A percentile compares a stretch with the other conserved stretches of the same genome.
Evolutionary conservation across 202 grass and related monocot genomes (phyloP).

Genomic region (Elaeis oleifera): DNA sequence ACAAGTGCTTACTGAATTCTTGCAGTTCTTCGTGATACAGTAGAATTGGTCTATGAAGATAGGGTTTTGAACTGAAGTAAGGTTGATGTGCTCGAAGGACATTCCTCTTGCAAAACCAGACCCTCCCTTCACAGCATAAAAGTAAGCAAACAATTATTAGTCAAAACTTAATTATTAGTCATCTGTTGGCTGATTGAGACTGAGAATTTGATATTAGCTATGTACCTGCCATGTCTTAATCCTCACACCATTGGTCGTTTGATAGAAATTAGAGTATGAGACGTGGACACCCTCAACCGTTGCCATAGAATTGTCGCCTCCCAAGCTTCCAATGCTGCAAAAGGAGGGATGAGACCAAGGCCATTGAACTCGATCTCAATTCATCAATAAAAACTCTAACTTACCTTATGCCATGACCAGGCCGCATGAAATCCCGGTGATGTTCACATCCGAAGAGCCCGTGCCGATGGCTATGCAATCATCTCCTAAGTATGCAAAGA

Average conservation of each 20-base stretch:
- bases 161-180: too few species aligned
- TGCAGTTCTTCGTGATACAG: not conserved
- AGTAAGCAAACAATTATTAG: not conserved
- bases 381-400: too few species aligned
- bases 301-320: not conserved
- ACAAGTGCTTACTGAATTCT: too few species aligned
- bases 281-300: not conserved
- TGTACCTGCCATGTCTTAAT: slow-evolving; percentile 11
- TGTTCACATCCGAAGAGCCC: too few species aligned
- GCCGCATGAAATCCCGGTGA: too few species aligned
- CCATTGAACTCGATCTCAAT: too few species aligned
- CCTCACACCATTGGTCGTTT: not conserved
- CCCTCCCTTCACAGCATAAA: not conserved
- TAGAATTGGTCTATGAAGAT: slow-evolving; percentile 7
- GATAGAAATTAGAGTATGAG: not conserved
- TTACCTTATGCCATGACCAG: too few species aligned
- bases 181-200: too few species aligned
- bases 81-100: not conserved
- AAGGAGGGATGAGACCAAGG: too few species aligned
- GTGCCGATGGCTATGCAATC: too few species aligned
- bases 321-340: slow-evolving; percentile 12
- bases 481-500: too few species aligned
- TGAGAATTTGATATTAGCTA: too few species aligned
- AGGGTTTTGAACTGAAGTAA: not conserved
- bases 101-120: not conserved